Evolutionary conservation across 176 grass and related monocot species (phyloP).

Genomic region (Otatea glauca): DNA sequence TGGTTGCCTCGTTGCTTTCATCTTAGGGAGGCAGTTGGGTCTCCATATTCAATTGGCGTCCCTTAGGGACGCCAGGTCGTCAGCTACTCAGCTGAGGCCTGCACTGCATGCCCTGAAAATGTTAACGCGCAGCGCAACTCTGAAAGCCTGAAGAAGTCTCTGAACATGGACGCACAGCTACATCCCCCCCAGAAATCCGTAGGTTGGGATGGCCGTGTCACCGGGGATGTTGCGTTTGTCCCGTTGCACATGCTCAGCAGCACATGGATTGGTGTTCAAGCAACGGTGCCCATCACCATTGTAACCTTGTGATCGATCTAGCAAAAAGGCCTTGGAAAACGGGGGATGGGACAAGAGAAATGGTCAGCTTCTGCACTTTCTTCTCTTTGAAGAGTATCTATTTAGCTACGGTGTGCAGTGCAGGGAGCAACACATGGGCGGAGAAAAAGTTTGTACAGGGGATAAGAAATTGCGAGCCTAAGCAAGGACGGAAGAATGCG

Average conservation of each 20-base stretch:
- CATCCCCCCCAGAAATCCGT: background rate
- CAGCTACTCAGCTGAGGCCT: background rate
- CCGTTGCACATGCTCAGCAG: conserved; percentile 14
- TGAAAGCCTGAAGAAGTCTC: background rate
- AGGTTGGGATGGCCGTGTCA: conserved; percentile 52
- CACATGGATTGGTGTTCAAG: conserved; percentile 38
- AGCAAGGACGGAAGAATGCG: conserved; percentile 3
- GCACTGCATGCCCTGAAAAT: background rate
- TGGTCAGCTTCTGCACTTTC: conserved; percentile 10
- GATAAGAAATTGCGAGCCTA: conserved; percentile 29
- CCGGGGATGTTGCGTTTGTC: conserved; percentile 46
- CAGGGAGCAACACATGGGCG: conserved; percentile 11
- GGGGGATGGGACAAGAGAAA: conserved; percentile 25
- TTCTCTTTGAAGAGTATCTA: conserved; percentile 21
- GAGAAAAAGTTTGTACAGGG: background rate
- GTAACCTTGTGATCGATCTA: background rate
- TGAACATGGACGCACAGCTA: background rate
- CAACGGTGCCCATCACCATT: conserved; percentile 17
- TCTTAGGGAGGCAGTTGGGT: conserved; percentile 20
- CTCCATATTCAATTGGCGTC: conserved; percentile 21
- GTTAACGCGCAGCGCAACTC: background rate
- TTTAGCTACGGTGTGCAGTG: background rate
- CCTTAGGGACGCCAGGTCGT: background rate
- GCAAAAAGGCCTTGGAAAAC: conserved; percentile 36
- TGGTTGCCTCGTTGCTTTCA: conserved; percentile 58